These are phyloP conservation scores for Hypsizygus ulmarius DNA, from an alignment of 1,284 basidiomycete genomes.

Conservation along the genomic window DNA sequence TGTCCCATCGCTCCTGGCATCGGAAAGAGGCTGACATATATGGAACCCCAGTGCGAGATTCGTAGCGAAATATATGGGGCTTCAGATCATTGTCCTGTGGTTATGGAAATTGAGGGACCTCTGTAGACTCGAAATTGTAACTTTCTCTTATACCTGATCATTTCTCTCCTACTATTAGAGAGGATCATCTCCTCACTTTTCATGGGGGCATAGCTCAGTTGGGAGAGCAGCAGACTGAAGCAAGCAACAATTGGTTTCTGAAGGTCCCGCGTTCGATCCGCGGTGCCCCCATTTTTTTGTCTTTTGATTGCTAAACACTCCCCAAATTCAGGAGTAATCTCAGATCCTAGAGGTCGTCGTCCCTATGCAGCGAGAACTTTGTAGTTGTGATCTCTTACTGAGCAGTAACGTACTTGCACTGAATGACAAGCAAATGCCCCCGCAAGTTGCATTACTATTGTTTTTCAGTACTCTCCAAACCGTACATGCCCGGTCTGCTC, in stretches of 20 bases:
- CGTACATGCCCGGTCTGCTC: slow-evolving; percentile 80
- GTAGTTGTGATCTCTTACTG: too few relatives aligned
- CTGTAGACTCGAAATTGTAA: slow-evolving; percentile 1
- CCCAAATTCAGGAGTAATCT: too few relatives aligned
- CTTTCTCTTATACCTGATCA: too few relatives aligned
- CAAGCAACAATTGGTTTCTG: slow-evolving; percentile 24
- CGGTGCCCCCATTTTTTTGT: slow-evolving; percentile 32
- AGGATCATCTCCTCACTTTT: too few relatives aligned
- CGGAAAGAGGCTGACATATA: not conserved
- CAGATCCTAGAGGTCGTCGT: too few relatives aligned
- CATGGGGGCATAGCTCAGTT: slow-evolving; percentile 37
- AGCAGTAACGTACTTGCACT: too few relatives aligned
- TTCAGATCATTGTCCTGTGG: slow-evolving; percentile 80
- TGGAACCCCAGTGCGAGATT: slow-evolving; percentile 60
- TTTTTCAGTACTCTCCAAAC: slow-evolving; percentile 81
- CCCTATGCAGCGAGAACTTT: too few relatives aligned
- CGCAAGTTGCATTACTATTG: not conserved
- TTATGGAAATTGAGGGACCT: slow-evolving; percentile 60
- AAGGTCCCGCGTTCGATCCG: slow-evolving; percentile 38
- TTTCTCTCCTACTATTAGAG: too few relatives aligned
- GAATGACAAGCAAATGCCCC: not conserved
- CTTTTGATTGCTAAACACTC: not conserved
- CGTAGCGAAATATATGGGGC: slow-evolving; percentile 82
- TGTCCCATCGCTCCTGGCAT: slow-evolving; percentile 12
- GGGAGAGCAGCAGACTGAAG: slow-evolving; percentile 39